Conservation (phyloP, 768 basidiomycete genomes). For the Xerocomellus intermedius region DNA sequence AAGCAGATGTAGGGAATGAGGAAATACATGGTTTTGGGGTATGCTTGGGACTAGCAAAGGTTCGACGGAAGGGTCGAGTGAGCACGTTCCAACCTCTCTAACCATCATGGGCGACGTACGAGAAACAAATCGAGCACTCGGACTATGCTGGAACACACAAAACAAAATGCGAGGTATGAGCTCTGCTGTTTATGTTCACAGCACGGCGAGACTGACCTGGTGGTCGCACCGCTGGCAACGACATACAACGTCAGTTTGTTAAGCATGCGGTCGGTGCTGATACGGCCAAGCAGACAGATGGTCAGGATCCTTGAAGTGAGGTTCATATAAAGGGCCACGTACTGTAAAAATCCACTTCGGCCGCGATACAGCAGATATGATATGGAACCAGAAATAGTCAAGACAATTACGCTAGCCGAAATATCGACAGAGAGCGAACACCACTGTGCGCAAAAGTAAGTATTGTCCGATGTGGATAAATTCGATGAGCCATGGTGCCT, state of each 20-base stretch:
- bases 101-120: neutral
- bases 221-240: conserved; percentile 1
- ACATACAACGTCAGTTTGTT: neutral
- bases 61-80: neutral
- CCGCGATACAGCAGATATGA: neutral
- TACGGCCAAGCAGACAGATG: neutral
- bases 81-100: neutral
- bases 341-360: neutral
- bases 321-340: neutral
- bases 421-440: neutral
- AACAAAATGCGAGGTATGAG: neutral
- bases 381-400: conserved; percentile 1
- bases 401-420: neutral
- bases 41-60: neutral
- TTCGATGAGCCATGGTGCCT: neutral
- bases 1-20: conserved; percentile 2
- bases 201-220: neutral
- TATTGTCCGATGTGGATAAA: neutral
- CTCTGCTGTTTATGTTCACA: neutral
- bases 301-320: neutral
- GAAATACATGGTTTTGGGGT: neutral
- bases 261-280: neutral
- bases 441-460: neutral
- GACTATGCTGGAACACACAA: neutral
- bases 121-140: conserved; percentile 1